Evolutionary conservation across 2,329 filamentous ascomycete species (phyloP).

Genomic region (Fusarium poae): DNA sequence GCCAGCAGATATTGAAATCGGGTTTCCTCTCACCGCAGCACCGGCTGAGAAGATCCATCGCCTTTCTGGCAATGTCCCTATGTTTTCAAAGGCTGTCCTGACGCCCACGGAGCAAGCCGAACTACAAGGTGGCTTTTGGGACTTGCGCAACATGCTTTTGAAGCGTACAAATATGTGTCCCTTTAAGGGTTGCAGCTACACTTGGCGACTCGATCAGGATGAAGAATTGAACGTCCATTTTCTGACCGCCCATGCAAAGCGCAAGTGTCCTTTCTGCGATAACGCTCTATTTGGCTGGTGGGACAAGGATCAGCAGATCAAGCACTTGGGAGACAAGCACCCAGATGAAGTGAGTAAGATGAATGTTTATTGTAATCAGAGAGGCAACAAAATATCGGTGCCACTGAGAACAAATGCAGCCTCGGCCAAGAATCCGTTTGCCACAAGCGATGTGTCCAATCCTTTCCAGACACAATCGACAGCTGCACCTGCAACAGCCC

Average conservation of each 20-base stretch:
- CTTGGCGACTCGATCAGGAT: conserved; percentile 50
- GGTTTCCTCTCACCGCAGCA: conserved; percentile 40
- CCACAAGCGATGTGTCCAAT: not conserved
- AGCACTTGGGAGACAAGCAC: conserved; percentile 53
- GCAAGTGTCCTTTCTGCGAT: conserved; percentile 56
- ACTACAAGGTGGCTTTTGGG: conserved; percentile 47
- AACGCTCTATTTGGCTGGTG: conserved; percentile 51
- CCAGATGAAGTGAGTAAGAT: conserved; percentile 35
- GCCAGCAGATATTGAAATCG: conserved; percentile 17
- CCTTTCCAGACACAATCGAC: not conserved
- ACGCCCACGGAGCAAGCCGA: conserved; percentile 57
- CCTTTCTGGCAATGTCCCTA: conserved; percentile 53
- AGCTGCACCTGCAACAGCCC: not conserved
- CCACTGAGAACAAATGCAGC: too few relatives aligned
- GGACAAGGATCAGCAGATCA: conserved; percentile 41
- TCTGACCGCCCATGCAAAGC: conserved; percentile 50
- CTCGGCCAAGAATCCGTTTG: not conserved
- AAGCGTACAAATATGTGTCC: conserved; percentile 55
- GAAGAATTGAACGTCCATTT: conserved; percentile 55
- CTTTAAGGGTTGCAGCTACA: conserved; percentile 54
- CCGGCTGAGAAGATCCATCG: conserved; percentile 55
- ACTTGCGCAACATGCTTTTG: conserved; percentile 26
- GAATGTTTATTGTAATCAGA: not conserved
- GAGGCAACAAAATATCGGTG: not conserved
- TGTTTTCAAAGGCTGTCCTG: conserved; percentile 55